phyloP scores from a whole-genome alignment of 352 stramenopile species.

The Phytopythium oedochilum region DNA sequence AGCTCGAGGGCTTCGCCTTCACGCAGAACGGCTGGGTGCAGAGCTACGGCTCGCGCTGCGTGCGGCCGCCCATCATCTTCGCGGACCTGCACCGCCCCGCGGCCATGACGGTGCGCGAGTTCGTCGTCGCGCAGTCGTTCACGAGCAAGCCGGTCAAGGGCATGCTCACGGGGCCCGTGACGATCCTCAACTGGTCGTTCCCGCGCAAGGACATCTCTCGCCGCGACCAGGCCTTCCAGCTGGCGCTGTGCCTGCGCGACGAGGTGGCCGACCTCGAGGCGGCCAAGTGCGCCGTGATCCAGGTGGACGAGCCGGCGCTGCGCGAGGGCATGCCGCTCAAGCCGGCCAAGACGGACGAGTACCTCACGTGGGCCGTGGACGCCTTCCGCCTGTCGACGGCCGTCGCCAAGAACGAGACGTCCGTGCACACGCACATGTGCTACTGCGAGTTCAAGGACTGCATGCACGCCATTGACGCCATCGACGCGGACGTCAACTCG shows the following conservation, averaged over 20 bases:
- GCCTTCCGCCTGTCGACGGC: slow-evolving; percentile 88
- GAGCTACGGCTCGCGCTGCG: slow-evolving; percentile 91
- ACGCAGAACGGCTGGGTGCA: slow-evolving; percentile 93
- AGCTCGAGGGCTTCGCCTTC: slow-evolving; percentile 91
- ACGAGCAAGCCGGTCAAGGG: slow-evolving; percentile 91
- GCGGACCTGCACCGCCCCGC: slow-evolving; percentile 77
- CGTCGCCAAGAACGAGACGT: slow-evolving; percentile 84
- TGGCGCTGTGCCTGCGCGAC: slow-evolving; percentile 86
- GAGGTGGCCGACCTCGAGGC: slow-evolving; percentile 90
- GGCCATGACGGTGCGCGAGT: slow-evolving; percentile 91
- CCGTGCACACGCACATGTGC: slow-evolving; percentile 96
- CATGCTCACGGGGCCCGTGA: slow-evolving; percentile 93
- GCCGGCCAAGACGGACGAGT: slow-evolving; percentile 77
- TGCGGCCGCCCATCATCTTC: slow-evolving; percentile 91
- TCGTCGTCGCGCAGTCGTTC: slow-evolving; percentile 88
- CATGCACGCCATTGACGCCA: slow-evolving; percentile 90
- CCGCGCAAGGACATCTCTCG: slow-evolving; percentile 87
- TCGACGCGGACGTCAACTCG: slow-evolving; percentile 94
- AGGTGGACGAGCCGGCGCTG: slow-evolving; percentile 91
- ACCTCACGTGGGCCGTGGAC: slow-evolving; percentile 73
- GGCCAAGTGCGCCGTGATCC: slow-evolving; percentile 87
- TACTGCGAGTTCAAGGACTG: slow-evolving; percentile 95
- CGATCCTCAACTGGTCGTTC: slow-evolving; percentile 96
- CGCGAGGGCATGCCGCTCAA: slow-evolving; percentile 91
- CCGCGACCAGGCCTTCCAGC: slow-evolving; percentile 88